Percentiles rank a stretch among this genome's conserved stretches.
Evolutionary conservation across 148 eudicot species (phyloP).

Genomic region (Dysphania ambrosioides): DNA sequence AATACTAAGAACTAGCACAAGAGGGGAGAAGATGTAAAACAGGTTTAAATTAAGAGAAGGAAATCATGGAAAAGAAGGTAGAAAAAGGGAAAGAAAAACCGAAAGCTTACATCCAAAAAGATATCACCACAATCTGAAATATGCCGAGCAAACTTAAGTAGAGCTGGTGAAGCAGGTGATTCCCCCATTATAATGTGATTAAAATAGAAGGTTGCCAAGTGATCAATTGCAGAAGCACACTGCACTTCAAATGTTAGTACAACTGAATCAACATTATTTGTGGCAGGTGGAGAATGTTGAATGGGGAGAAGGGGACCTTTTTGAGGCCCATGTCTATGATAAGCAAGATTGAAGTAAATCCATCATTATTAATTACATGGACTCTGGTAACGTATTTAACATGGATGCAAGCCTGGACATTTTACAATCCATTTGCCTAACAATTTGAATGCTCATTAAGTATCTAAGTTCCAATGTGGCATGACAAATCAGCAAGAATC

Average conservation of each 20-base stretch:
- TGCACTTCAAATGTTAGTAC: slow-evolving; percentile 27
- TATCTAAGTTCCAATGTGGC: neutral
- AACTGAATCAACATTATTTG: neutral
- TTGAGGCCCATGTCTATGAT: too few species aligned
- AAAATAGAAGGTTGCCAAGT: slow-evolving; percentile 83
- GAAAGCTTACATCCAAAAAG: slow-evolving; percentile 68
- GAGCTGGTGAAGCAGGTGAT: slow-evolving; percentile 63
- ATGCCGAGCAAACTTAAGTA: slow-evolving; percentile 61
- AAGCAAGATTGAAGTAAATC: too few species aligned
- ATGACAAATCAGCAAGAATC: neutral
- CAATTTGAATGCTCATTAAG: neutral
- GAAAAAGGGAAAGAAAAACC: neutral
- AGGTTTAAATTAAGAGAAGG: neutral
- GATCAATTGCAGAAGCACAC: slow-evolving; percentile 83
- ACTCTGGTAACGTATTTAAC: too few species aligned
- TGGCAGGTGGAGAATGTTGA: too few species aligned
- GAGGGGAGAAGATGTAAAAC: neutral
- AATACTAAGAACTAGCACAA: neutral
- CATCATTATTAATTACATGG: too few species aligned
- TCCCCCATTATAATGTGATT: slow-evolving; percentile 68
- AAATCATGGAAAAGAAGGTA: neutral
- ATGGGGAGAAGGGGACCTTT: too few species aligned
- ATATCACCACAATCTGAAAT: slow-evolving; percentile 58
- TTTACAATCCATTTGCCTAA: neutral
- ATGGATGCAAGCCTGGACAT: too few species aligned